Base-by-base conservation (phyloP, 179 eudicot genomes). In the Pouteria campechiana region DNA sequence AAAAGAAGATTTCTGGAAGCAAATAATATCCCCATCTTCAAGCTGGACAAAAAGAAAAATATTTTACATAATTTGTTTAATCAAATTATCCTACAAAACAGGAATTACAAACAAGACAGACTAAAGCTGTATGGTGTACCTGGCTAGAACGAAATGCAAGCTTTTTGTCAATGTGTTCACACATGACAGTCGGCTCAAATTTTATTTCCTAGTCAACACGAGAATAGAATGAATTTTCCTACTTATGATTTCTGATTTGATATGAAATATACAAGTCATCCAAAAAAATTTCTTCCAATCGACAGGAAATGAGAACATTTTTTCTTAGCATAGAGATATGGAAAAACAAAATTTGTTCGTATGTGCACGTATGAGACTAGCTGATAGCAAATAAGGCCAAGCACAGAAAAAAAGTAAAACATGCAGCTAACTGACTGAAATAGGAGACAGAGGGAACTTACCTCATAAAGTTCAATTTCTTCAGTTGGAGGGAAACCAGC, bases 381-480 rank as follows among this genome's bases (percentile, higher is more conserved):
- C n/a, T n/a, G n/a, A n/a, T n/a, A n/a, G n/a, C n/a, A n/a, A n/a
- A n/a, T n/a, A n/a, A n/a, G n/a, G n/a, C n/a, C n/a, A n/a, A n/a
- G n/a, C n/a, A n/a, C n/a, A n/a, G n/a, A n/a, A n/a, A n/a, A n/a
- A n/a, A n/a, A n/a, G n/a, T n/a, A n/a, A n/a, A n/a, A n/a, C n/a
- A n/a, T n/a, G n/a, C n/a, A n/a, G n/a, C n/a, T n/a, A n/a, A n/a
- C n/a, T n/a, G n/a, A n/a, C n/a, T n/a, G n/a, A n/a, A n/a, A n/a
- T n/a, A n/a, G n/a, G n/a, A n/a, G n/a, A n/a, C n/a, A n/a, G 27
- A 23, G 27, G 33, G 44, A 43, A n/a, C 52, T 47, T 18, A 86
- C 96, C 85, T 86, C 93, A 69, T 42, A 86, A 20, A 86, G 75
- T 13, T 79, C 81, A 63, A 86, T 79, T 47, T 82, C 96, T 54